Conservation (phyloP, 345 rosid species). For the Dipteronia dyeriana region DNA sequence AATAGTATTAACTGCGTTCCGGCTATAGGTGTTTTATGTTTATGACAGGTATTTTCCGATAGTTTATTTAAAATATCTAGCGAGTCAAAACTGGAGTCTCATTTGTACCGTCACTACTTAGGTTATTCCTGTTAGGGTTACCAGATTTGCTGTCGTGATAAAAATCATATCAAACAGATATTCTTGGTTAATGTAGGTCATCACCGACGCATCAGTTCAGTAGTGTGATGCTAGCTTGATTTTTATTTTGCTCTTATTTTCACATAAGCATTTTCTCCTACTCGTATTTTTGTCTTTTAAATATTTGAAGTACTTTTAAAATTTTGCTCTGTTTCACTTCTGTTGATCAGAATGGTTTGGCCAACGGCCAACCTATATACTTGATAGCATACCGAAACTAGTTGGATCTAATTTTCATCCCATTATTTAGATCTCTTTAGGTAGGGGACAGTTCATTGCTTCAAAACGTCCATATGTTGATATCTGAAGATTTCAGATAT, state of each 20-base stretch:
- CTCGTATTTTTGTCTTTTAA: neutral
- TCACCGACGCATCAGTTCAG: neutral
- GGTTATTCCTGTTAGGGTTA: neutral
- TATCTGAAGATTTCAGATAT: neutral
- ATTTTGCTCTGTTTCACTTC: neutral
- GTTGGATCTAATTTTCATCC: neutral
- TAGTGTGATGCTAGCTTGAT: neutral
- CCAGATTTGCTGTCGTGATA: neutral
- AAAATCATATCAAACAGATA: neutral
- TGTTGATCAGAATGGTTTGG: neutral
- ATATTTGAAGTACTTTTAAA: neutral
- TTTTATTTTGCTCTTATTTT: neutral
- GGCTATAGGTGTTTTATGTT: neutral
- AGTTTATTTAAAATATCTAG: neutral
- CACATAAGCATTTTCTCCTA: neutral
- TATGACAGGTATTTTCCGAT: neutral
- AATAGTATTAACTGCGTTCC: neutral
- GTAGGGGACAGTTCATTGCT: neutral
- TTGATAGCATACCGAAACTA: neutral
- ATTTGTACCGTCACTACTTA: neutral
- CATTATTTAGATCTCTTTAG: neutral
- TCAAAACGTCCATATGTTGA: neutral
- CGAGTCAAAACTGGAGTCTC: neutral
- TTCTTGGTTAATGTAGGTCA: neutral
- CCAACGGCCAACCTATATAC: constrained; percentile 9